phyloP scores from a whole-genome alignment of 768 basidiomycete species.

The Naganishia vaughanmartiniae region DNA sequence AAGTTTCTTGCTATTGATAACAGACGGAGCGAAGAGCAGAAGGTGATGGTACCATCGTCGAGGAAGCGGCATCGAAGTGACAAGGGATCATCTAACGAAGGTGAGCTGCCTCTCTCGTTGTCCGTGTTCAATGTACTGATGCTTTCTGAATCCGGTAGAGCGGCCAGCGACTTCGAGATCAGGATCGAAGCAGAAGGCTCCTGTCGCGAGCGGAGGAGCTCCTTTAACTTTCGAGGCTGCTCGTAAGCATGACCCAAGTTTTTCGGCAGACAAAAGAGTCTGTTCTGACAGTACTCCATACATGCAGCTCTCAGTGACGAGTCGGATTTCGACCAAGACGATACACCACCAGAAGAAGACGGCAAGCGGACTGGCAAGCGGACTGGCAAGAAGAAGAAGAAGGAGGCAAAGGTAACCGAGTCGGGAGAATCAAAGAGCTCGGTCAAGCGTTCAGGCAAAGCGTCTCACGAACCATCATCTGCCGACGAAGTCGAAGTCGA shows the following conservation, averaged over 20 bases:
- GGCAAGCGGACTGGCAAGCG: neutral
- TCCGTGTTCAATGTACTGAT: neutral
- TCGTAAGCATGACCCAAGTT: neutral
- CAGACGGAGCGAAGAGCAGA: neutral
- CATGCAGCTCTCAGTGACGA: constrained; percentile 15
- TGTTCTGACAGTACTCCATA: neutral
- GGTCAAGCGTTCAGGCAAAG: neutral
- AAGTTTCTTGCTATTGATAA: neutral
- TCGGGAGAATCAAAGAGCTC: neutral
- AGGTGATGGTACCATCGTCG: neutral
- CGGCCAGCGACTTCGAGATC: neutral
- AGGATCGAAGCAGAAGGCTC: neutral
- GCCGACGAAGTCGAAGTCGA: constrained; percentile 5
- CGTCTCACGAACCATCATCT: neutral
- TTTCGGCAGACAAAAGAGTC: neutral
- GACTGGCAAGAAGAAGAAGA: neutral
- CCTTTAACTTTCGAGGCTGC: neutral
- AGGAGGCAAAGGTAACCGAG: neutral
- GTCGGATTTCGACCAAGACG: constrained; percentile 22
- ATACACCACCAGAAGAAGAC: neutral
- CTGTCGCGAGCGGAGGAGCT: neutral
- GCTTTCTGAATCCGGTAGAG: neutral
- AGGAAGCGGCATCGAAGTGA: constrained; percentile 5
- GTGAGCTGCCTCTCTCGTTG: neutral
- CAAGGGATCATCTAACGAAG: neutral